These are phyloP conservation scores for Excoecaria cochinchinensis DNA, from an alignment of 345 rosid genomes.

Conservation along the genomic window DNA sequence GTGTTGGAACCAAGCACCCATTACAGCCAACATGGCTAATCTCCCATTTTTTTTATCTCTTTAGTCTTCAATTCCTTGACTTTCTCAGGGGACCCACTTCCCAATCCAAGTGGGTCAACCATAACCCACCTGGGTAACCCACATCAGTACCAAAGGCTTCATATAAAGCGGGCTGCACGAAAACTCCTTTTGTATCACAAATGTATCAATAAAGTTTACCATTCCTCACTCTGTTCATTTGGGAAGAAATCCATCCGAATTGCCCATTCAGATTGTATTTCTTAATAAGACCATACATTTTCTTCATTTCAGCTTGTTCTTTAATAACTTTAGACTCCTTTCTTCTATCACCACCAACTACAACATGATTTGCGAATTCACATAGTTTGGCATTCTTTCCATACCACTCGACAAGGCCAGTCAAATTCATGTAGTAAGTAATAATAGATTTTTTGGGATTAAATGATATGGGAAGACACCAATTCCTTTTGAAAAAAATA, in stretches of 20 bases:
- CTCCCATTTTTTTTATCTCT: slow-evolving; percentile 96
- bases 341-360: slow-evolving; percentile 88
- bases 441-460: no score
- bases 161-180: slow-evolving; percentile 82
- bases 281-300: slow-evolving; percentile 63
- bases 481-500: no score
- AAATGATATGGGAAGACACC: no score
- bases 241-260: slow-evolving; percentile 88
- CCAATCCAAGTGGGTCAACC: slow-evolving; percentile 99
- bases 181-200: slow-evolving; percentile 79
- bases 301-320: slow-evolving; percentile 94
- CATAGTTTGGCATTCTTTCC: slow-evolving; percentile 71
- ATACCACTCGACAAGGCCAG: slow-evolving; percentile 93
- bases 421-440: no score
- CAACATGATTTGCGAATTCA: slow-evolving; percentile 74
- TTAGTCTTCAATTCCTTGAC: slow-evolving; percentile 86
- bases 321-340: slow-evolving; percentile 87
- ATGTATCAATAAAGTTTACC: slow-evolving; percentile 79
- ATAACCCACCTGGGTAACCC: slow-evolving; percentile 95
- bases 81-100: slow-evolving; percentile 77
- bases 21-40: slow-evolving; percentile 95
- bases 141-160: slow-evolving; percentile 95
- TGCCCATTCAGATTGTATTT: slow-evolving; percentile 70
- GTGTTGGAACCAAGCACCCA: slow-evolving; percentile 99
- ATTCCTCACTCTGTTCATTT: slow-evolving; percentile 83